phyloP scores from a whole-genome alignment of 106 monocot genomes.

The Platanthera guangdongensis region DNA sequence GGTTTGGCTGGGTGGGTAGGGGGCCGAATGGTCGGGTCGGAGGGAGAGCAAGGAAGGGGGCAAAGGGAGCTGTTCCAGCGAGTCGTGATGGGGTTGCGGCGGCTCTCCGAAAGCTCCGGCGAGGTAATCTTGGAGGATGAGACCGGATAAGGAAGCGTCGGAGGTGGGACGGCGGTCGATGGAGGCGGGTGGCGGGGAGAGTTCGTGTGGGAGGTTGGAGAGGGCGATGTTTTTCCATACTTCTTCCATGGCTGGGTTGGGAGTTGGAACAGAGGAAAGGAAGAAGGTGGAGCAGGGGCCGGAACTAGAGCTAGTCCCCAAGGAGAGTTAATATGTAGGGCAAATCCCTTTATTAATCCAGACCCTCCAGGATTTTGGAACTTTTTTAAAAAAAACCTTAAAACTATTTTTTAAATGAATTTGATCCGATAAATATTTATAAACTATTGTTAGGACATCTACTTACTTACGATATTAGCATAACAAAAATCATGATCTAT shows the following conservation, averaged over 20 bases:
- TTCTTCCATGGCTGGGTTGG: neutral
- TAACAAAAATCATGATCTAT: too few species aligned
- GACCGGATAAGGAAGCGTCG: neutral
- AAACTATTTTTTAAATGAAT: too few species aligned
- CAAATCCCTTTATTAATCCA: too few species aligned
- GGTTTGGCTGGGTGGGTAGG: neutral
- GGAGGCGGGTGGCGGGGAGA: neutral
- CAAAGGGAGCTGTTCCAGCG: neutral
- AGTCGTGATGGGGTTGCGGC: neutral
- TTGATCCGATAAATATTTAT: too few species aligned
- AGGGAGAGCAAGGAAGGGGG: neutral
- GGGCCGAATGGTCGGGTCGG: neutral
- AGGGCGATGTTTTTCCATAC: conserved; percentile 1
- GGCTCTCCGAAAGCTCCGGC: neutral
- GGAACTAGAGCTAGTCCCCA: too few species aligned
- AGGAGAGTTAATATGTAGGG: too few species aligned
- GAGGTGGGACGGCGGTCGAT: neutral
- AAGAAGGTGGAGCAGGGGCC: too few species aligned
- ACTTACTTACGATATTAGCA: too few species aligned
- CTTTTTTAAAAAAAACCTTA: too few species aligned
- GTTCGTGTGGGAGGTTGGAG: neutral
- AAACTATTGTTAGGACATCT: too few species aligned
- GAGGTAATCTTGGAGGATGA: neutral
- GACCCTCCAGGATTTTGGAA: too few species aligned
- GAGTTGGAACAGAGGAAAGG: neutral